A percentile compares a stretch with the other conserved stretches of the same genome.
Conservation (phyloP, 2,329 filamentous ascomycete genomes). For the Cladosporium sp. region DNA sequence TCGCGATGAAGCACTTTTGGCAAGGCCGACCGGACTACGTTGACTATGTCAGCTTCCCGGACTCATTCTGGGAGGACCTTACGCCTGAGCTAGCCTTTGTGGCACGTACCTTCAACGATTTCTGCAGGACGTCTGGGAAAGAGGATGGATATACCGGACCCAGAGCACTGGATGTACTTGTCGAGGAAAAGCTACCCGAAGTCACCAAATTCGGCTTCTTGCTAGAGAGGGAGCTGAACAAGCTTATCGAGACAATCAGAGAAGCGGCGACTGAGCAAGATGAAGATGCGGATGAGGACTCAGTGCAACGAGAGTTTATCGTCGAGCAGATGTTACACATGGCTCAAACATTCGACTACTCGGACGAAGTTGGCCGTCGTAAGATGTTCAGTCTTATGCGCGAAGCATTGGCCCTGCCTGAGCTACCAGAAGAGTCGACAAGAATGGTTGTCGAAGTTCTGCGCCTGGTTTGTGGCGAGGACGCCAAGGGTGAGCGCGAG, state of each 20-base stretch:
- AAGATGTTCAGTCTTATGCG: slow-evolving; percentile 94
- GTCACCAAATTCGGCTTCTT: slow-evolving; percentile 87
- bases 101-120: slow-evolving; percentile 89
- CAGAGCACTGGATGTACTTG: slow-evolving; percentile 68
- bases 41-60: slow-evolving; percentile 63
- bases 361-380: slow-evolving; percentile 89
- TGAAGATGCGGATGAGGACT: slow-evolving; percentile 70
- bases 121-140: slow-evolving; percentile 66
- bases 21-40: slow-evolving; percentile 81
- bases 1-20: slow-evolving; percentile 97
- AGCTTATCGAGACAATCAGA: slow-evolving; percentile 61
- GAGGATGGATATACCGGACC: slow-evolving; percentile 48
- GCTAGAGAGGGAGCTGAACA: slow-evolving; percentile 73
- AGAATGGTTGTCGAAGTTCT: slow-evolving; percentile 80
- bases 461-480: slow-evolving; percentile 74
- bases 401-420: slow-evolving; percentile 77
- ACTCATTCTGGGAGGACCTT: slow-evolving; percentile 74
- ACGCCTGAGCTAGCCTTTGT: slow-evolving; percentile 86
- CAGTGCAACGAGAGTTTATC: slow-evolving; percentile 88
- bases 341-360: slow-evolving; percentile 86
- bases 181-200: slow-evolving; percentile 93
- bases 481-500: slow-evolving; percentile 70
- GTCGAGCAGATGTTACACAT: slow-evolving; percentile 94
- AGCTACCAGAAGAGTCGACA: slow-evolving; percentile 87
- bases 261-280: slow-evolving; percentile 54